phyloP scores from a whole-genome alignment of 148 eudicot species.

The Camellia sinensis region DNA sequence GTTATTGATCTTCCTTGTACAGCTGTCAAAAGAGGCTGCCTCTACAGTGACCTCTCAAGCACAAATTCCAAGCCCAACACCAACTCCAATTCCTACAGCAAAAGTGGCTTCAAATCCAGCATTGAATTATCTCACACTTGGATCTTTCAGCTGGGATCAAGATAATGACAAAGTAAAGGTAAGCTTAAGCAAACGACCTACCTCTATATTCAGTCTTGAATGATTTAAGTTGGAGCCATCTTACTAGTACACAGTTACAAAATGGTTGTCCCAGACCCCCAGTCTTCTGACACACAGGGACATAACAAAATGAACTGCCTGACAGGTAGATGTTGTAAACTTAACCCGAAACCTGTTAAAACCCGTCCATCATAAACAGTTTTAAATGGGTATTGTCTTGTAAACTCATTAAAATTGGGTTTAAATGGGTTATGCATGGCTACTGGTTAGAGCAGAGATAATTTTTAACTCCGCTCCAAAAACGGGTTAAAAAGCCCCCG shows the following conservation, averaged over 20 bases:
- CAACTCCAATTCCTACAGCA: conserved; percentile 31
- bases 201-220: background rate
- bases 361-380: too few species aligned
- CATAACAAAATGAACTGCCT: conserved; percentile 3
- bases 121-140: conserved; percentile 49
- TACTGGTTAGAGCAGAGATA: too few species aligned
- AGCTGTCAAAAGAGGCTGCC: conserved; percentile 54
- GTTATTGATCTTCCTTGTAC: conserved; percentile 18
- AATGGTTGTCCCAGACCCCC: background rate
- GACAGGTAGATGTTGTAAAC: too few species aligned
- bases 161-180: conserved; percentile 89
- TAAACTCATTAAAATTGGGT: too few species aligned
- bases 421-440: too few species aligned
- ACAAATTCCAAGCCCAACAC: conserved; percentile 12
- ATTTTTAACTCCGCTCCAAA: too few species aligned
- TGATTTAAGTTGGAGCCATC: background rate
- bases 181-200: background rate
- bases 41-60: conserved; percentile 30
- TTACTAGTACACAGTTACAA: background rate
- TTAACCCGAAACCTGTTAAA: too few species aligned
- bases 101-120: conserved; percentile 40
- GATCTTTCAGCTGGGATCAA: conserved; percentile 97
- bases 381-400: too few species aligned
- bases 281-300: background rate
- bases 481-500: too few species aligned